These are phyloP conservation scores for Magnaporthiopsis rhizophila DNA, from an alignment of 2,329 filamentous ascomycete species.

Conservation along the genomic window DNA sequence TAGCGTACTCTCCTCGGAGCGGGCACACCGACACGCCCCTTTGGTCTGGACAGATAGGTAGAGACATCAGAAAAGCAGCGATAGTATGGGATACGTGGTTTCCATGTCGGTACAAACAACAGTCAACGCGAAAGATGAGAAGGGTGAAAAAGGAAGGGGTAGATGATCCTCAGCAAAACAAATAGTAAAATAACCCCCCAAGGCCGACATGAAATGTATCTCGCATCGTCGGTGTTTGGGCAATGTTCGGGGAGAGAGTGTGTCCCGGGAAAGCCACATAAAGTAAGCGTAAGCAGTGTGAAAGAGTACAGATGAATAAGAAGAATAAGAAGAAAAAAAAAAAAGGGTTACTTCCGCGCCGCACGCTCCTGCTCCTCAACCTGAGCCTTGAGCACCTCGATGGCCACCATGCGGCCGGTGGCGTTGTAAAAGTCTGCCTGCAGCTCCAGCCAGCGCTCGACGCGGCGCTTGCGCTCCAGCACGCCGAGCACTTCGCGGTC, in stretches of 20 bases:
- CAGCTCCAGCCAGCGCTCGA: conserved; percentile 31
- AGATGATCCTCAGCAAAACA: too few species aligned
- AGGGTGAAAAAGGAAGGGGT: background rate
- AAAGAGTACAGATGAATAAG: background rate
- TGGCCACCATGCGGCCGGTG: conserved; percentile 32
- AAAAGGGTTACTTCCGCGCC: conserved; percentile 16
- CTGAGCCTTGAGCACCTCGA: conserved; percentile 27
- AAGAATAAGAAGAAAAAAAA: conserved; percentile 10
- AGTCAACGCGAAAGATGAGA: background rate
- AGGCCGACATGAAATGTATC: too few species aligned
- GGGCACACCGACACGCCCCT: too few species aligned
- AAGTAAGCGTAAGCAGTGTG: too few species aligned
- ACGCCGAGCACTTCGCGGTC: conserved; percentile 22
- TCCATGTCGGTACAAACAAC: too few species aligned
- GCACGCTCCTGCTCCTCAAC: conserved; percentile 16
- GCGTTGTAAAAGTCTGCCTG: conserved; percentile 36
- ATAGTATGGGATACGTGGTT: background rate
- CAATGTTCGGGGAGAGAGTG: too few species aligned
- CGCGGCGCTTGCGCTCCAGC: conserved; percentile 24
- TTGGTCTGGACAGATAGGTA: background rate
- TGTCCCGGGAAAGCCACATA: too few species aligned
- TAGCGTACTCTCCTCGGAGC: background rate
- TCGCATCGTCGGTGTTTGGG: too few species aligned
- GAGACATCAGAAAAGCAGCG: background rate
- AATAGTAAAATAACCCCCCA: too few species aligned